Conservation (phyloP, 192 early-diverging fungal species). For the Kickxella alabastrina region DNA sequence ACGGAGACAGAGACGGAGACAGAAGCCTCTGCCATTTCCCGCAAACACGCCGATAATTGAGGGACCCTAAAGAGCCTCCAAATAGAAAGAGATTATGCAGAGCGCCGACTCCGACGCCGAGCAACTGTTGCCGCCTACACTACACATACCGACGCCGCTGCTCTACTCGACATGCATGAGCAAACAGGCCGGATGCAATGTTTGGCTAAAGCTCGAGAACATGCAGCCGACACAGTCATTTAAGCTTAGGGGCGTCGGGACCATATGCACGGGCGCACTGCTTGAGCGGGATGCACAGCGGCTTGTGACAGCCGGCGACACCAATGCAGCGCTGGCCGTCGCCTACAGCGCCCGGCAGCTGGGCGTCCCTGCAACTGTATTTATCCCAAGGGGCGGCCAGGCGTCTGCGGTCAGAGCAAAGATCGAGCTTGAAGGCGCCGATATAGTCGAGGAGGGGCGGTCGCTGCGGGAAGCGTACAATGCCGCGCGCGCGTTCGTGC, state of each 20-base stretch:
- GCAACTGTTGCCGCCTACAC: not conserved
- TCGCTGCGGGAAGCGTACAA: slow-evolving; percentile 31
- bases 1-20: too few relatives aligned
- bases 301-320: slow-evolving; percentile 58
- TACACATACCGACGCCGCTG: slow-evolving; percentile 41
- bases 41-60: too few relatives aligned
- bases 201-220: slow-evolving; percentile 74
- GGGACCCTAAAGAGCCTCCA: too few relatives aligned
- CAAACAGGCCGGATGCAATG: slow-evolving; percentile 53
- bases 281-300: slow-evolving; percentile 46
- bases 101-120: not conserved
- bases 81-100: not conserved
- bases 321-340: slow-evolving; percentile 64
- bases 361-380: slow-evolving; percentile 53
- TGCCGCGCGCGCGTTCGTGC: slow-evolving; percentile 28
- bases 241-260: slow-evolving; percentile 70
- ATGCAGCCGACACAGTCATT: slow-evolving; percentile 75
- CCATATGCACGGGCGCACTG: slow-evolving; percentile 55
- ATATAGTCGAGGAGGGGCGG: slow-evolving; percentile 24
- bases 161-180: slow-evolving; percentile 44
- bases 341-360: slow-evolving; percentile 66
- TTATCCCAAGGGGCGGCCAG: slow-evolving; percentile 53
- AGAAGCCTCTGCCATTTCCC: too few relatives aligned
- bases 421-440: slow-evolving; percentile 61
- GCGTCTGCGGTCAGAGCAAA: slow-evolving; percentile 52